Evolutionary conservation across 306 rosid species (phyloP).

Genomic region (Gynostemma pentaphyllum): DNA sequence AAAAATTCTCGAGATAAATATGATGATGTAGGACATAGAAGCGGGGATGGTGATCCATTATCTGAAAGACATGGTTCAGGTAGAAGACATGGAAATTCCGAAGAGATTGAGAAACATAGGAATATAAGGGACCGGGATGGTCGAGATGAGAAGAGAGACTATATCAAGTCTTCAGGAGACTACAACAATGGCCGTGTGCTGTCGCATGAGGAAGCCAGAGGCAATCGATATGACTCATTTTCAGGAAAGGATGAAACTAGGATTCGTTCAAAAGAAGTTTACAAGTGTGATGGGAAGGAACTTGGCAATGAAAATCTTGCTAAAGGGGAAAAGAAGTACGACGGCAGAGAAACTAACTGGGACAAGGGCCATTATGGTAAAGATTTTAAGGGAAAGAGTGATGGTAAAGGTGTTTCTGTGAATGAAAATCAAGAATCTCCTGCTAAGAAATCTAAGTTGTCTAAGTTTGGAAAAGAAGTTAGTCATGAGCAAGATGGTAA

Average conservation of each 20-base stretch:
- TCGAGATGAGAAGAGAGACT: constrained; percentile 51
- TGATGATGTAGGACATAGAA: constrained; percentile 43
- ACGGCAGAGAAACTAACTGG: constrained; percentile 25
- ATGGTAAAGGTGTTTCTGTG: constrained; percentile 11
- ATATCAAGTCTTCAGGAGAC: constrained; percentile 44
- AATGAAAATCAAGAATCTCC: constrained; percentile 38
- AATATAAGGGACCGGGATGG: constrained; percentile 34
- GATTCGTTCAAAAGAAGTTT: constrained; percentile 31
- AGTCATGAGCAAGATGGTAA: constrained; percentile 41
- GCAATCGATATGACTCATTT: constrained; percentile 28
- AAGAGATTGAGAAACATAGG: constrained; percentile 47
- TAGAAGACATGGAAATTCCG: constrained; percentile 33
- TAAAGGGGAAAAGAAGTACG: constrained; percentile 33
- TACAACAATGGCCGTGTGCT: constrained; percentile 34
- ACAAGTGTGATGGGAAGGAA: constrained; percentile 36
- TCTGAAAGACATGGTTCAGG: constrained; percentile 49
- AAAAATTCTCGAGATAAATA: constrained; percentile 52
- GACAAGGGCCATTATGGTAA: constrained; percentile 32
- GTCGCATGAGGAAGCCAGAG: constrained; percentile 37
- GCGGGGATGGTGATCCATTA: constrained; percentile 44
- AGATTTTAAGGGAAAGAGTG: constrained; percentile 30
- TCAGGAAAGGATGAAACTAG: constrained; percentile 31
- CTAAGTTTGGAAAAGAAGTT: constrained; percentile 32
- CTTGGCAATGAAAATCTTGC: constrained; percentile 28
- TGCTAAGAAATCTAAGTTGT: constrained; percentile 44